These are phyloP conservation scores for Xylariomycetidae sp. DNA, from an alignment of 2,329 filamentous ascomycete genomes.

Conservation along the genomic window DNA sequence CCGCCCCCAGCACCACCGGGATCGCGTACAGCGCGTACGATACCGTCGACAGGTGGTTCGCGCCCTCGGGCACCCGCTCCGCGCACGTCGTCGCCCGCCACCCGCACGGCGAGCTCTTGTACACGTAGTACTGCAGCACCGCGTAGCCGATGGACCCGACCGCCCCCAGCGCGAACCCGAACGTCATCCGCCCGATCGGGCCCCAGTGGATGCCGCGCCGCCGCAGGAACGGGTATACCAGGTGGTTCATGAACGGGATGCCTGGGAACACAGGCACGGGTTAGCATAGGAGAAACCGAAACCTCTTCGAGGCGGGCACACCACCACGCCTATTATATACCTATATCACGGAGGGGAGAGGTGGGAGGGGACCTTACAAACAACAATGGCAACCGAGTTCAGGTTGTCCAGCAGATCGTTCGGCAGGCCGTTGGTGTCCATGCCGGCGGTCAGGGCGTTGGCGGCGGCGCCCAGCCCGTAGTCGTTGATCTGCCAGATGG, in stretches of 20 bases:
- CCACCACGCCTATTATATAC: no score
- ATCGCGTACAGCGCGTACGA: slow-evolving; percentile 26
- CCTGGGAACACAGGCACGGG: no score
- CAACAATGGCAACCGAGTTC: slow-evolving; percentile 36
- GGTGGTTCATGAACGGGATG: slow-evolving; percentile 34
- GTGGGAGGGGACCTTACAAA: slow-evolving; percentile 17
- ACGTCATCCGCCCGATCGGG: slow-evolving; percentile 37
- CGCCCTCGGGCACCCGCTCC: slow-evolving; percentile 18
- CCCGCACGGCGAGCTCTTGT: slow-evolving; percentile 24
- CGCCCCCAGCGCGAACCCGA: slow-evolving; percentile 37
- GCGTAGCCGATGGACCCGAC: slow-evolving; percentile 28
- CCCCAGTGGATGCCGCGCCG: slow-evolving; percentile 33
- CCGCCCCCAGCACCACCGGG: slow-evolving; percentile 44
- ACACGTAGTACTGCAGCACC: slow-evolving; percentile 24
- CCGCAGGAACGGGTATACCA: slow-evolving; percentile 35
- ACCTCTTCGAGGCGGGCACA: no score
- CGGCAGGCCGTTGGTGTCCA: slow-evolving; percentile 36
- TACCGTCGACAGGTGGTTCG: slow-evolving; percentile 17
- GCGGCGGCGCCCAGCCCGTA: slow-evolving; percentile 38
- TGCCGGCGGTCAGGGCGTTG: slow-evolving; percentile 33
- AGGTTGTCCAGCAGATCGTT: slow-evolving; percentile 39
- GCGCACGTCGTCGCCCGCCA: slow-evolving; percentile 25
- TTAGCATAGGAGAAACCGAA: no score
- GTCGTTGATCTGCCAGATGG: slow-evolving; percentile 27
- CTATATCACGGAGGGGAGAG: no score